A percentile compares a stretch with the other conserved stretches of the same genome.
Conservation (phyloP, 2,329 filamentous ascomycete species). For the Alternaria tenuissima region DNA sequence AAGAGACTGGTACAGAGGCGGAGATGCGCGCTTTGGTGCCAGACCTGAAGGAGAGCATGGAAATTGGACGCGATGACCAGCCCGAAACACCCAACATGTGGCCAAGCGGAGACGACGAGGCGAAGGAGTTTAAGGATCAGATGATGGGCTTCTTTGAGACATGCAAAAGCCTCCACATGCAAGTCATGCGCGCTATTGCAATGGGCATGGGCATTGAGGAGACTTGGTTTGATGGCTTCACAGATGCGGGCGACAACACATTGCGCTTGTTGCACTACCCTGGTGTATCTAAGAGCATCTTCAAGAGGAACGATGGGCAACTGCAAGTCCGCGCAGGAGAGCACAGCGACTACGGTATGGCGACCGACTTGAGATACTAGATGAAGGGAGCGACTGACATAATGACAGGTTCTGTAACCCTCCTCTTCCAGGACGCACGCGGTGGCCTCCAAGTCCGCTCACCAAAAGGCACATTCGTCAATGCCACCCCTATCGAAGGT, state of each 20-base stretch:
- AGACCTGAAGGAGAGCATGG: slow-evolving; percentile 66
- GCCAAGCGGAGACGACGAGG: slow-evolving; percentile 67
- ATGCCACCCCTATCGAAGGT: slow-evolving; percentile 81
- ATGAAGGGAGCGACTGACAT: slow-evolving; percentile 13
- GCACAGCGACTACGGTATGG: slow-evolving; percentile 71
- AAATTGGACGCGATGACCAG: slow-evolving; percentile 69
- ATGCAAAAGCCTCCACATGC: slow-evolving; percentile 76
- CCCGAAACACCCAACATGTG: slow-evolving; percentile 77
- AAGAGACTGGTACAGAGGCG: slow-evolving; percentile 47
- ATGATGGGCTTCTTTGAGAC: slow-evolving; percentile 79
- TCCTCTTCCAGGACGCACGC: slow-evolving; percentile 61
- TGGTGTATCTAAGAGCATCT: slow-evolving; percentile 69
- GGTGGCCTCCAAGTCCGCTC: slow-evolving; percentile 70
- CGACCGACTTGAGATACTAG: fast-evolving
- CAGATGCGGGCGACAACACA: slow-evolving; percentile 62
- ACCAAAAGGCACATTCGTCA: slow-evolving; percentile 78
- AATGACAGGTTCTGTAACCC: slow-evolving; percentile 49
- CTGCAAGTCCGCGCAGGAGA: slow-evolving; percentile 80
- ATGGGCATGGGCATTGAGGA: slow-evolving; percentile 78
- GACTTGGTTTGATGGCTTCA: slow-evolving; percentile 78
- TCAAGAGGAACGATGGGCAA: slow-evolving; percentile 70
- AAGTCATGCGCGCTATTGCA: slow-evolving; percentile 85
- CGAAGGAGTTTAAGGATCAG: slow-evolving; percentile 69
- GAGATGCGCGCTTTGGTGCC: slow-evolving; percentile 47
- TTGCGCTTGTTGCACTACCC: slow-evolving; percentile 82